Conservation (phyloP, 805 yeast genomes). For the Geotrichum ghanense region DNA sequence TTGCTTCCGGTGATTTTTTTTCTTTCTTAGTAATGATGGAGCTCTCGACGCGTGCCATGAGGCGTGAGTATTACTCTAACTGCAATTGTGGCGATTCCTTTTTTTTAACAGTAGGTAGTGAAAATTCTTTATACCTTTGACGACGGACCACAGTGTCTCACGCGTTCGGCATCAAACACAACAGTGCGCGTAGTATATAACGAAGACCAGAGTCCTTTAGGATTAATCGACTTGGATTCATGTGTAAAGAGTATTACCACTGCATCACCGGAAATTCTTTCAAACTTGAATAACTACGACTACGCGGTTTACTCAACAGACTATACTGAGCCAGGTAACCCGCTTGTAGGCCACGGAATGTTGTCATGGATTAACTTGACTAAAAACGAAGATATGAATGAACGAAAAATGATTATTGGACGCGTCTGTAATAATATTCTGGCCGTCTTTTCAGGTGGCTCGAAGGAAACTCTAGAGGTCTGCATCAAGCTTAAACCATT, state of each 20-base stretch:
- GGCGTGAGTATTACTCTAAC: background rate
- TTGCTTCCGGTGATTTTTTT: too few relatives aligned
- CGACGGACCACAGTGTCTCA: slow-evolving; percentile 23
- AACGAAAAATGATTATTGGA: slow-evolving; percentile 11
- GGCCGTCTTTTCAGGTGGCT: slow-evolving; percentile 14
- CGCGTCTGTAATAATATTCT: slow-evolving; percentile 18
- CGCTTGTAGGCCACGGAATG: slow-evolving; percentile 31
- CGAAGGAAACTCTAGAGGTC: slow-evolving; percentile 21
- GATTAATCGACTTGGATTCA: slow-evolving; percentile 21
- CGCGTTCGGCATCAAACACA: slow-evolving; percentile 18
- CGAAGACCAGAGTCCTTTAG: slow-evolving; percentile 15
- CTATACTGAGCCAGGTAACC: slow-evolving; percentile 27
- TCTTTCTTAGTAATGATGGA: background rate
- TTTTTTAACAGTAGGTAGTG: slow-evolving; percentile 13
- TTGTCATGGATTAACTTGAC: slow-evolving; percentile 16
- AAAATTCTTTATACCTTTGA: slow-evolving; percentile 30
- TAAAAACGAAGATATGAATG: background rate
- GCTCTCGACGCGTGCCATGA: background rate
- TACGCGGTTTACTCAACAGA: slow-evolving; percentile 31
- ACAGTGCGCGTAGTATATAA: slow-evolving; percentile 19
- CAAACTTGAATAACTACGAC: slow-evolving; percentile 21
- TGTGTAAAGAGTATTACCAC: slow-evolving; percentile 26
- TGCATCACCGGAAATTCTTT: slow-evolving; percentile 27
- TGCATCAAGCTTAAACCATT: slow-evolving; percentile 19
- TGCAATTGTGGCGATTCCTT: too few relatives aligned